Evolutionary conservation across 2,329 filamentous ascomycete species (phyloP), one percentile per base, ranked within the genome.

Genomic region (Magnaporthiopsis rhizophila): DNA sequence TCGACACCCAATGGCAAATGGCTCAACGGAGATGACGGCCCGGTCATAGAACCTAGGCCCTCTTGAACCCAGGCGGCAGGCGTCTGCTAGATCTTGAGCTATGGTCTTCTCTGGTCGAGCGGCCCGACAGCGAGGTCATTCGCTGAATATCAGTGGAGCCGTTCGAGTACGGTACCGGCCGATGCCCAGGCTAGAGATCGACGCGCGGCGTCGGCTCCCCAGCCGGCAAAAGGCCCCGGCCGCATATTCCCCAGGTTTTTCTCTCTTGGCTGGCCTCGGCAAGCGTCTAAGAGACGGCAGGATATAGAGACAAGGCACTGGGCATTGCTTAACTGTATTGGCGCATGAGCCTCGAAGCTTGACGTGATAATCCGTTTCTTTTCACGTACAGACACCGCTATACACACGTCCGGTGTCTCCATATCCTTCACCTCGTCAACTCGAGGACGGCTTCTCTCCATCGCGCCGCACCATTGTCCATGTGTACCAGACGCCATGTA

Each of bases 21-120:
- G 57, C 57, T 58, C 57, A 58, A 58, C 57, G 57, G 57, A 58
- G n/a, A 26, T 28, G 30, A 21, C 57, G 57, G 57, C 57, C 57
- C 57, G 57, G 26, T 26, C 12, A 24, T 12, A 24, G 13, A 26
- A 7, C 18, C n/a, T 58, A 9, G 21, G 45, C n/a, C 5, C 45
- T 21, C n/a, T 53, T 11, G 21, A 3, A 11, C 45, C 11, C 45
- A 8, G 7, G 5, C 9, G 45, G 45, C 3, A 53, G 45, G 45
- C 11, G 21, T 21, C 11, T 53, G 21, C 45, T 24, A 7, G 45
- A 53, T 5, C 15, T 53, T 8, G 7, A 3, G 18, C 7, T 11
- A 21, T 11, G 21, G 9, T 53, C 7, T 24, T 11, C 45, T 53
- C 18, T 53, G 45, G 45, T 53, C 45, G 45, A 24, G 7, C 45